Percentiles rank a stretch among this genome's conserved stretches.
Conservation (phyloP, 495 filamentous ascomycete genomes). For the Neurospora hispaniola region DNA sequence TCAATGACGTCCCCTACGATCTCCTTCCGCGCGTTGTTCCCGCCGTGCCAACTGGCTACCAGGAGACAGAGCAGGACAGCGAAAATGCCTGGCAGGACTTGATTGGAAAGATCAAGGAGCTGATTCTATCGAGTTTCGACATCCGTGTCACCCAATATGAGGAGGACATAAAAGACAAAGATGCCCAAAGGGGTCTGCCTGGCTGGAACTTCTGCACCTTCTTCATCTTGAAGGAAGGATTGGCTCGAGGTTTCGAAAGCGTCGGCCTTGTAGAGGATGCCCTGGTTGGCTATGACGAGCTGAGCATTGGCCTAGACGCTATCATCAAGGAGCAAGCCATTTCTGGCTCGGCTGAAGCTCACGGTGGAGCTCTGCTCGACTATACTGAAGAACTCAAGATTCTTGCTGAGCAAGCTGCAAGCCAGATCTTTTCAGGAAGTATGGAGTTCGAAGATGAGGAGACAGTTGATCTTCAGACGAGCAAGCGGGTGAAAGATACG, state of each 20-base stretch:
- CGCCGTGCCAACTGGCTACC: slow-evolving; percentile 44
- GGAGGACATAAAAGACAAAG: slow-evolving; percentile 90
- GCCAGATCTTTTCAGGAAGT: slow-evolving; percentile 19
- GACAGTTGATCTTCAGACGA: slow-evolving; percentile 36
- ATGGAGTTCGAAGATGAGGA: slow-evolving; percentile 35
- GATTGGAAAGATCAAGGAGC: slow-evolving; percentile 72
- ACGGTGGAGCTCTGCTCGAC: slow-evolving; percentile 53
- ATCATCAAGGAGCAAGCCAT: slow-evolving; percentile 64
- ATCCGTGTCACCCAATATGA: slow-evolving; percentile 87
- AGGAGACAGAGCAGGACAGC: slow-evolving; percentile 57
- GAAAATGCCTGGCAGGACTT: slow-evolving; percentile 73
- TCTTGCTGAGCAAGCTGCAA: slow-evolving; percentile 39
- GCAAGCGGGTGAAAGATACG: slow-evolving; percentile 16
- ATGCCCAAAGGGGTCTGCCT: slow-evolving; percentile 75
- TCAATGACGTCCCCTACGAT: slow-evolving; percentile 50
- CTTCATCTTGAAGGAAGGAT: slow-evolving; percentile 91
- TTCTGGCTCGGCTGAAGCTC: slow-evolving; percentile 41
- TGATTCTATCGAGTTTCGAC: slow-evolving; percentile 85
- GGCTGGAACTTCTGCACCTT: slow-evolving; percentile 99
- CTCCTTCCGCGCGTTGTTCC: slow-evolving; percentile 44
- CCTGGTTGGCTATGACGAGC: slow-evolving; percentile 82
- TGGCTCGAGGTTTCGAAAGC: slow-evolving; percentile 89
- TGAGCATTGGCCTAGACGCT: slow-evolving; percentile 72
- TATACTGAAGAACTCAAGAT: slow-evolving; percentile 63
- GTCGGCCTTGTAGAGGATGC: slow-evolving; percentile 95